Percentiles rank a stretch among this genome's conserved stretches.
phyloP scores from a whole-genome alignment of 208 protist species.

The Acanthamoeba divionensis region DNA sequence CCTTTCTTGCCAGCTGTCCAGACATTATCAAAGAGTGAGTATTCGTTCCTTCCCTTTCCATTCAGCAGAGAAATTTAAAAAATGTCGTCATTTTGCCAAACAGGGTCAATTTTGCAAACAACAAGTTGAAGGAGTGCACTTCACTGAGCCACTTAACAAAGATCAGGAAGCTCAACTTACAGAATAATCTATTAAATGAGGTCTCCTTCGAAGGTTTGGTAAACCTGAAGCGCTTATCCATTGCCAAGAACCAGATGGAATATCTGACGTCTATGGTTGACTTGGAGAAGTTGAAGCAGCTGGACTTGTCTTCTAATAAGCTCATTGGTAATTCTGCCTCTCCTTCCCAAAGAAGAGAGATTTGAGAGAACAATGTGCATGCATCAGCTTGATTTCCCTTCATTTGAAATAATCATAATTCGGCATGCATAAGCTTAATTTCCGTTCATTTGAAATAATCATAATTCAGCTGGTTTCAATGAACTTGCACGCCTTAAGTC shows the following conservation, averaged over 20 bases:
- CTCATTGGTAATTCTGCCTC: not conserved
- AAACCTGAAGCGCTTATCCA: not conserved
- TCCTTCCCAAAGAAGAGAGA: too few relatives aligned
- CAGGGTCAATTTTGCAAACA: too few relatives aligned
- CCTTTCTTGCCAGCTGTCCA: too few relatives aligned
- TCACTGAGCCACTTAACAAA: too few relatives aligned
- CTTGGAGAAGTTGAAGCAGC: not conserved
- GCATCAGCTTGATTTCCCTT: not conserved
- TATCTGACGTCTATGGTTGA: not conserved
- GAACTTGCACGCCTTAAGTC: not conserved
- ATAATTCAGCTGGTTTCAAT: not conserved
- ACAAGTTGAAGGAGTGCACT: too few relatives aligned
- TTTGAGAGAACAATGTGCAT: too few relatives aligned
- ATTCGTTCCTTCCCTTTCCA: too few relatives aligned
- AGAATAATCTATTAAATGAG: not conserved
- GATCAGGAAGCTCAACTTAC: not conserved
- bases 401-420: not conserved
- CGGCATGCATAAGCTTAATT: not conserved
- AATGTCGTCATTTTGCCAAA: too few relatives aligned
- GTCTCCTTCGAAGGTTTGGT: not conserved
- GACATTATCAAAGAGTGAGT: too few relatives aligned
- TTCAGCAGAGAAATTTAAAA: too few relatives aligned
- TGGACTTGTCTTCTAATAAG: not conserved
- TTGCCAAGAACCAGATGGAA: not conserved
- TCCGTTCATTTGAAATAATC: not conserved